Evolutionary conservation across 352 stramenopile species (phyloP).

Genomic region (Phytophthora multivora): DNA sequence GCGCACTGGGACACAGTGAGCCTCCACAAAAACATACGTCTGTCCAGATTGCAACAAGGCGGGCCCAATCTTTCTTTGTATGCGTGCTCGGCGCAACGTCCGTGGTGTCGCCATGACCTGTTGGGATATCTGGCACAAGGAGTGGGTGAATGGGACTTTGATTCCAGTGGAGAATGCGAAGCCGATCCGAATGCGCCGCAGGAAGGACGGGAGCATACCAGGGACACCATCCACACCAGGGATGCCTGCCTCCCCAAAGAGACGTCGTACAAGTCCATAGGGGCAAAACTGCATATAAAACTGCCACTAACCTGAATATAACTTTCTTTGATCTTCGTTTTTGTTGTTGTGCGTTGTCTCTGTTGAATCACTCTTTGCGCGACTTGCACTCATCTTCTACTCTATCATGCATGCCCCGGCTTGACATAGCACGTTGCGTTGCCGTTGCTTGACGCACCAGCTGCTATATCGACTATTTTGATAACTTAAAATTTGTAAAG

Average conservation of each 20-base stretch:
- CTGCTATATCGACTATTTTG: background rate
- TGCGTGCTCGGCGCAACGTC: background rate
- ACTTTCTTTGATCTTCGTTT: background rate
- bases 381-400: background rate
- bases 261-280: background rate
- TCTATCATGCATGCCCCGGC: background rate
- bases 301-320: background rate
- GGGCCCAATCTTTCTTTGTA: background rate
- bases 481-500: background rate
- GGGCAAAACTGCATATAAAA: background rate
- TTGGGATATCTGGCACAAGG: conserved; percentile 1
- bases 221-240: background rate
- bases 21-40: background rate
- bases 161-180: background rate
- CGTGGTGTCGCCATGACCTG: background rate
- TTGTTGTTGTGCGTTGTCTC: too few relatives aligned
- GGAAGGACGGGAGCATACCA: background rate
- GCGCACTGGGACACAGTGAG: background rate
- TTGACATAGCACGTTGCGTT: background rate
- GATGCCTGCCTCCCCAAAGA: background rate
- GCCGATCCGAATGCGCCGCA: background rate
- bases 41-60: background rate
- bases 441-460: background rate
- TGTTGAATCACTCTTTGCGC: background rate
- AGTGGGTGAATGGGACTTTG: background rate